Conservation (phyloP, 192 early-diverging fungal genomes). For the Coemansia sp. region DNA sequence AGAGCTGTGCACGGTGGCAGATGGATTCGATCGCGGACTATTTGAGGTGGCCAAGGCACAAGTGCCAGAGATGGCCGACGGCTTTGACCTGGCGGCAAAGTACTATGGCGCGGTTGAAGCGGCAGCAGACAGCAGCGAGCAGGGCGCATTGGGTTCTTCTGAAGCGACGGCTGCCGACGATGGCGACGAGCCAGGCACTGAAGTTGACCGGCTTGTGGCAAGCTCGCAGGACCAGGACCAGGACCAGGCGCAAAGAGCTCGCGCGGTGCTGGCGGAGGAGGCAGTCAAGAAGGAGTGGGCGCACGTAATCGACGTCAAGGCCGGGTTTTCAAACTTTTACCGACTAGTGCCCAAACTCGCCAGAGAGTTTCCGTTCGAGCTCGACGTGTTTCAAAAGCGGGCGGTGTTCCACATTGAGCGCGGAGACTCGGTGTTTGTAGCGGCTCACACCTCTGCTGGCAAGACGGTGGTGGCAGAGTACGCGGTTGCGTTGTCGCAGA, state of each 20-base stretch:
- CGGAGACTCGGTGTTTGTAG: slow-evolving; percentile 96
- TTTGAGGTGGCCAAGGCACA: slow-evolving; percentile 19
- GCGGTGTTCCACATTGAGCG: slow-evolving; percentile 96
- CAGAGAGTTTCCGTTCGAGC: slow-evolving; percentile 88
- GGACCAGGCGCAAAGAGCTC: not conserved
- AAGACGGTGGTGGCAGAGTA: slow-evolving; percentile 99
- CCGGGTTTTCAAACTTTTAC: slow-evolving; percentile 88
- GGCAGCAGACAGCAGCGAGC: not conserved
- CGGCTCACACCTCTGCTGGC: slow-evolving; percentile 97
- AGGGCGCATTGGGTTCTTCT: not conserved
- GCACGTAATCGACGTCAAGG: slow-evolving; percentile 86
- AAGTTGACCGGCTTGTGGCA: slow-evolving; percentile 22
- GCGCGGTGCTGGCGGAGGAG: not conserved
- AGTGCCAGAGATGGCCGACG: slow-evolving; percentile 2
- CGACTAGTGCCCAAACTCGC: slow-evolving; percentile 91
- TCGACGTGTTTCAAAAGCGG: slow-evolving; percentile 96
- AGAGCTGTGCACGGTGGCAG: slow-evolving; percentile 41
- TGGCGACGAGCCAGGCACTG: not conserved
- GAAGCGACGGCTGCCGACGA: not conserved
- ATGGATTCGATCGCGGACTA: slow-evolving; percentile 51
- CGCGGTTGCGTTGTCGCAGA: slow-evolving; percentile 90
- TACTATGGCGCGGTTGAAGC: slow-evolving; percentile 20
- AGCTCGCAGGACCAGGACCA: not conserved
- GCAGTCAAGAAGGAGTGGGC: slow-evolving; percentile 76
- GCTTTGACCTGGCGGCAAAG: slow-evolving; percentile 30